Conservation (phyloP, 306 rosid genomes). For the Medicago arabica region DNA sequence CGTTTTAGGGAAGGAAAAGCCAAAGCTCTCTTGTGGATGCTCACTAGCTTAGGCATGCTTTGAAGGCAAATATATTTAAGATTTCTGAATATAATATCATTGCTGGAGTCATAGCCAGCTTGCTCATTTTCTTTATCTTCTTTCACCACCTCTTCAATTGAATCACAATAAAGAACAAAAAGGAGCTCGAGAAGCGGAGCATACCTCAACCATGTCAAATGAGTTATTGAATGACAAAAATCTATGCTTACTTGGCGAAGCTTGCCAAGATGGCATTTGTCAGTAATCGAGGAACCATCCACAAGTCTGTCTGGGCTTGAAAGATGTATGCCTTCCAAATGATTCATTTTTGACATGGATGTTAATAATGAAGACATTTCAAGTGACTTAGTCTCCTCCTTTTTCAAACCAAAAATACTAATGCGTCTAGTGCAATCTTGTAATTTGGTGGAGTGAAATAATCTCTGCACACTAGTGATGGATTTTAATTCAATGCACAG, state of each 20-base stretch:
- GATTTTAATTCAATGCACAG: not conserved
- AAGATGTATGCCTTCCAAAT: not conserved
- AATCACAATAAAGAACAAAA: accelerated
- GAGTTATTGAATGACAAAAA: not conserved
- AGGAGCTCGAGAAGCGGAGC: conserved; percentile 1
- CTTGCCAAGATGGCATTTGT: not conserved
- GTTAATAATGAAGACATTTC: conserved; percentile 4
- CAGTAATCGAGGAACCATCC: not conserved
- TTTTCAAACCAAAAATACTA: accelerated
- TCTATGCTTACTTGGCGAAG: not conserved
- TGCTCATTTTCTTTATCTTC: not conserved
- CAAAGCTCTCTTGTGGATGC: conserved; percentile 17
- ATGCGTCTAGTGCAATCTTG: not conserved
- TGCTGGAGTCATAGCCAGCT: not conserved
- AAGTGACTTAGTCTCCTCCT: not conserved
- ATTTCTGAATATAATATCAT: conserved; percentile 16
- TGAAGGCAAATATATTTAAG: accelerated
- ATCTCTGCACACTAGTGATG: not conserved
- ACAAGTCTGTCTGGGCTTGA: accelerated
- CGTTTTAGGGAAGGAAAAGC: conserved; percentile 9
- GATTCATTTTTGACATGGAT: conserved; percentile 6
- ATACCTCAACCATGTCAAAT: conserved; percentile 42
- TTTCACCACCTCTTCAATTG: conserved; percentile 16
- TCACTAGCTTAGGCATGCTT: not conserved
- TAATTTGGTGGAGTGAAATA: conserved; percentile 4